A percentile compares a stretch with the other conserved stretches of the same genome.
Conservation (phyloP, 192 early-diverging fungal species). For the Coemansia guatemalensis region DNA sequence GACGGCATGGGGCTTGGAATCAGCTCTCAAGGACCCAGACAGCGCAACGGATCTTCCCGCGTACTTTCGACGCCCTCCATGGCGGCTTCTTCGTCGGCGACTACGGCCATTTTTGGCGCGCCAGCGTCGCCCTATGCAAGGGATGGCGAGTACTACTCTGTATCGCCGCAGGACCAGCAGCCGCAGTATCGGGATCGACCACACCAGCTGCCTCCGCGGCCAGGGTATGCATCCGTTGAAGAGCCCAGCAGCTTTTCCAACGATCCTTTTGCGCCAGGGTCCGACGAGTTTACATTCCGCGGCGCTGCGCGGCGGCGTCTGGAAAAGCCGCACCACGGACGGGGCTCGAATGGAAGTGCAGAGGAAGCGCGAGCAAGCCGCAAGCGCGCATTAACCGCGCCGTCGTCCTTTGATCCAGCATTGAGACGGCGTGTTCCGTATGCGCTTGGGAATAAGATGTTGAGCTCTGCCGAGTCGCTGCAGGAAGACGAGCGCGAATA, state of each 20-base stretch:
- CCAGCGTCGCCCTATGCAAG: not conserved
- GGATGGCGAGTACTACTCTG: not conserved
- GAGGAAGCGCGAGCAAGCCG: slow-evolving; percentile 21
- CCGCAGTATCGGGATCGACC: slow-evolving; percentile 1
- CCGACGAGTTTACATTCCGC: slow-evolving; percentile 41
- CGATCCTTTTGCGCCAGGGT: slow-evolving; percentile 28
- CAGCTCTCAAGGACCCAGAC: slow-evolving; percentile 7
- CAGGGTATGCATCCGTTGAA: slow-evolving; percentile 15
- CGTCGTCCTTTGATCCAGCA: slow-evolving; percentile 45
- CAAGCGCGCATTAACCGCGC: slow-evolving; percentile 52
- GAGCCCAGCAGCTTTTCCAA: slow-evolving; percentile 3
- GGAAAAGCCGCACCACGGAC: slow-evolving; percentile 25
- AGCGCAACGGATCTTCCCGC: slow-evolving; percentile 6
- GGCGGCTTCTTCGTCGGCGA: slow-evolving; percentile 10
- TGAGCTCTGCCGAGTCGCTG: slow-evolving; percentile 15
- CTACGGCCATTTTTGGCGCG: slow-evolving; percentile 1
- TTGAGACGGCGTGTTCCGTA: slow-evolving; percentile 12
- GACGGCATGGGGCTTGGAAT: slow-evolving; percentile 36
- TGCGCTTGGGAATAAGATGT: slow-evolving; percentile 6
- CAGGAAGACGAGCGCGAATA: slow-evolving; percentile 29
- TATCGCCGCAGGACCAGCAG: not conserved
- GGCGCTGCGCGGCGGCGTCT: slow-evolving; percentile 46
- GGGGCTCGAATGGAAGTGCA: slow-evolving; percentile 6
- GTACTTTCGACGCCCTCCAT: slow-evolving; percentile 34
- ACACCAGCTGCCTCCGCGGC: not conserved